Evolutionary conservation across 495 filamentous ascomycete genomes (phyloP).

Genomic region (Entonaema liquescens): DNA sequence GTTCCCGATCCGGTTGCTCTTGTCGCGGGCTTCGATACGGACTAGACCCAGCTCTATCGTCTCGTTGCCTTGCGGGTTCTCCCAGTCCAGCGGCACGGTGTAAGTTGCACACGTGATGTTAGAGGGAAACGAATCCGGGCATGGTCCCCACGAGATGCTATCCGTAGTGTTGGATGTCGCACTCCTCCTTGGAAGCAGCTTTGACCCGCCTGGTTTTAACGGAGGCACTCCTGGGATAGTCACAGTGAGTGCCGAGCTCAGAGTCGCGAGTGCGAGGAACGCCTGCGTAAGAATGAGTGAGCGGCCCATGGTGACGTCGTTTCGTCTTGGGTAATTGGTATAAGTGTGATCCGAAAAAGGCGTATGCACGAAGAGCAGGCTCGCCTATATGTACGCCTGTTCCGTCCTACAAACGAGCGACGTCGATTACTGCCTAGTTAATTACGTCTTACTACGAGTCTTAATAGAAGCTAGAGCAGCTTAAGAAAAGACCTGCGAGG

Average conservation of each 20-base stretch:
- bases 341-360: not conserved
- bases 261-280: slow-evolving; percentile 26
- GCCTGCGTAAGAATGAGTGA: slow-evolving; percentile 13
- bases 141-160: slow-evolving; percentile 41
- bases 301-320: slow-evolving; percentile 20
- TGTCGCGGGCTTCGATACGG: slow-evolving; percentile 39
- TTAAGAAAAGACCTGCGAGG: not conserved
- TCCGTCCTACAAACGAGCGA: not conserved
- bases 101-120: slow-evolving; percentile 38
- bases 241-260: slow-evolving; percentile 14
- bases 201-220: not conserved
- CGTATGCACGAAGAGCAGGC: slow-evolving; percentile 1
- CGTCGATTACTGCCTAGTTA: slow-evolving; percentile 4
- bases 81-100: slow-evolving; percentile 43
- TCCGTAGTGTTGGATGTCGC: not conserved
- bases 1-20: slow-evolving; percentile 44
- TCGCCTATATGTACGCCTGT: slow-evolving; percentile 1
- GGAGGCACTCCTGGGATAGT: not conserved
- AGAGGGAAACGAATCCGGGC: slow-evolving; percentile 29
- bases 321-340: not conserved
- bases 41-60: slow-evolving; percentile 43
- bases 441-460: slow-evolving; percentile 15
- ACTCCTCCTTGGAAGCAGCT: not conserved
- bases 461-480: not conserved
- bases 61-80: slow-evolving; percentile 21